A percentile compares a stretch with the other conserved stretches of the same genome.
These are phyloP conservation scores for Coprinopsis strossmayeri DNA, from an alignment of 768 basidiomycete genomes.

Conservation along the genomic window DNA sequence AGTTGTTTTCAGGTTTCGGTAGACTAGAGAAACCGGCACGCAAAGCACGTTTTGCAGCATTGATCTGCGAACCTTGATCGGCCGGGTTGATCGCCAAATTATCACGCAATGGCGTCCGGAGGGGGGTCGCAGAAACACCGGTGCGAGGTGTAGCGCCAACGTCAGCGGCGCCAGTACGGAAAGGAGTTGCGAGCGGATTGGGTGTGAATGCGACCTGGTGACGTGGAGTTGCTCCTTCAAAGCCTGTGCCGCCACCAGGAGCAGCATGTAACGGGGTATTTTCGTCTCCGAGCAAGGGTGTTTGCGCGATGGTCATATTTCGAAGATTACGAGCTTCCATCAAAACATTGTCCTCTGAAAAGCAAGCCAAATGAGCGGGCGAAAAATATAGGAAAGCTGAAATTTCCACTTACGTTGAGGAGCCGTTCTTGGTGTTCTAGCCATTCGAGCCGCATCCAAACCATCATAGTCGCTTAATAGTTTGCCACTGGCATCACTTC, in stretches of 20 bases:
- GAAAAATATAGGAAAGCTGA: slow-evolving; percentile 1
- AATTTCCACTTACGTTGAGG: slow-evolving; percentile 69
- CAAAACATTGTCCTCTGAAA: slow-evolving; percentile 88
- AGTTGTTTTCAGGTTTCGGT: slow-evolving; percentile 95
- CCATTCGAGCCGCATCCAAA: slow-evolving; percentile 82
- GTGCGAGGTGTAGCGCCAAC: slow-evolving; percentile 51
- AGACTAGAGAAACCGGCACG: slow-evolving; percentile 76
- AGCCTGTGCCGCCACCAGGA: slow-evolving; percentile 81
- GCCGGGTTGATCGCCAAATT: slow-evolving; percentile 84
- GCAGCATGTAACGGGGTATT: slow-evolving; percentile 87
- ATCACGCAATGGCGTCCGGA: slow-evolving; percentile 94
- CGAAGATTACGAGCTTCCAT: slow-evolving; percentile 93
- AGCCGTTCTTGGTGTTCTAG: slow-evolving; percentile 90
- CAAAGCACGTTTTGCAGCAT: slow-evolving; percentile 68
- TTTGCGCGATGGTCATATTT: slow-evolving; percentile 89
- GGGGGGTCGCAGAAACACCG: slow-evolving; percentile 61
- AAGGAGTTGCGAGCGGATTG: slow-evolving; percentile 89
- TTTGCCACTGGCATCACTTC: slow-evolving; percentile 78
- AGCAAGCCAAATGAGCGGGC: slow-evolving; percentile 2
- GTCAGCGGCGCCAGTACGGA: slow-evolving; percentile 40
- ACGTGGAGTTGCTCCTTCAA: slow-evolving; percentile 91
- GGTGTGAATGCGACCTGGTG: slow-evolving; percentile 90
- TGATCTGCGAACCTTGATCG: slow-evolving; percentile 43
- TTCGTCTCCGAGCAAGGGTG: slow-evolving; percentile 93
- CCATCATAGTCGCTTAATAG: slow-evolving; percentile 91